Evolutionary conservation across 805 yeast genomes (phyloP), one percentile per base, ranked within the genome.

Genomic region (Hanseniaspora clermontiae): DNA sequence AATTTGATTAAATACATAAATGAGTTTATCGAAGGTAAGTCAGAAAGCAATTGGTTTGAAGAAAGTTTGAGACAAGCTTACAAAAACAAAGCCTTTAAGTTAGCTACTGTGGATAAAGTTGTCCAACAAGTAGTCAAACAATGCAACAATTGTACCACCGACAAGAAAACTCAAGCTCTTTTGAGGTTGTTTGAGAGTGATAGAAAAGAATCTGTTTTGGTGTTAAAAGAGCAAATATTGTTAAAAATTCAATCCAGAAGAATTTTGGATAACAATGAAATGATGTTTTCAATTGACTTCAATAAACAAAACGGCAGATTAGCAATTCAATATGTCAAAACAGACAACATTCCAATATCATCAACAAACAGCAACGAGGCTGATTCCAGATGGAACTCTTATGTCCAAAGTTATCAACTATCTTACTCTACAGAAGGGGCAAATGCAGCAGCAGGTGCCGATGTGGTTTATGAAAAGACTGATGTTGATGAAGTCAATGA

Each of bases 381-480:
- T 3, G 91, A 86, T 62, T 95, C 87, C 61, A 80, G 79, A 64
- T 93, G 96, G 85, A 90, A 88, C 66, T 91, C 93, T 72, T 93
- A 93, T 66, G 77, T 93, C 51, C 91, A 97, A 0, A 86, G 95
- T 45, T 93, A 85, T 68, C 79, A 90, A 45, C 84, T 93, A 86
- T 84, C 95, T 3, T 95, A 88, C 64, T 97, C 98, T 40, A 93
- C 99, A 2, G 99, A 93, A 69, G 97, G 97, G 34, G 84, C 93
- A 17, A 70, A 67, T 51, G 57, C 62, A 3, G 69, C 73, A 6
- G 66, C 65, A 46, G 80, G 77, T 62, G 78, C 77, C 14, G 81
- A 77, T 62, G 65, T 75, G 10, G 76, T 80, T 1, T 68, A 75
- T 17, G 75, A 74, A 31, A 79, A 75, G 58, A 81, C 77, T 62